phyloP scores from a whole-genome alignment of 2,329 filamentous ascomycete species.

The Talaromyces sp. region DNA sequence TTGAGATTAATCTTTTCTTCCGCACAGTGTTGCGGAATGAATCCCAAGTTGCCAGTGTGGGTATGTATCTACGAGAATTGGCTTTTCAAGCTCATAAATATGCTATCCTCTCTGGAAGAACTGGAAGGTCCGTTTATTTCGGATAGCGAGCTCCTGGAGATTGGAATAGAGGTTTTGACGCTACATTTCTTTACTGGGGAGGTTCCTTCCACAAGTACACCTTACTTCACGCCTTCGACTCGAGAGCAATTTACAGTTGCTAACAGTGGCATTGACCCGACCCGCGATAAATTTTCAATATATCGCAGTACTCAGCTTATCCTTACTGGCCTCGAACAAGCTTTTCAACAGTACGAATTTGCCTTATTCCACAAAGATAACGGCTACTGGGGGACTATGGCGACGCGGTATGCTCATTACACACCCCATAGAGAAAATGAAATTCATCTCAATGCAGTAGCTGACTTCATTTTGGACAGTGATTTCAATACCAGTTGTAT shows the following conservation, averaged over 20 bases:
- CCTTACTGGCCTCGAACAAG: neutral
- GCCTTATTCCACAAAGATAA: neutral
- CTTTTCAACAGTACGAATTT: neutral
- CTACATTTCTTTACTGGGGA: neutral
- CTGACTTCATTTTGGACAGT: neutral
- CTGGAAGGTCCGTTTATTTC: neutral
- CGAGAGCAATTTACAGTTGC: constrained; percentile 1
- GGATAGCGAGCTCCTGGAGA: neutral
- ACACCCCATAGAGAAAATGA: neutral
- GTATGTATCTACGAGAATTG: neutral
- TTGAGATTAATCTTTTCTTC: neutral
- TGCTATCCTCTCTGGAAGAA: constrained; percentile 2
- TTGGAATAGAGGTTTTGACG: neutral
- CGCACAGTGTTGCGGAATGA: neutral
- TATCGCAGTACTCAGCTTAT: neutral
- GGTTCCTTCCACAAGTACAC: neutral
- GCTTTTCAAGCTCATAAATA: neutral
- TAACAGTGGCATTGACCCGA: neutral
- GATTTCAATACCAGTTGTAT: neutral
- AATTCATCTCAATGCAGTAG: neutral
- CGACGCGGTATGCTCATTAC: neutral
- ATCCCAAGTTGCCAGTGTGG: neutral
- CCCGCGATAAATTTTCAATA: neutral
- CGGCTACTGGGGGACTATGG: neutral
- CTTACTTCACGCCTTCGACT: neutral